Evolutionary conservation across 75 land plant species (phyloP).

Genomic region (Picea glauca): DNA sequence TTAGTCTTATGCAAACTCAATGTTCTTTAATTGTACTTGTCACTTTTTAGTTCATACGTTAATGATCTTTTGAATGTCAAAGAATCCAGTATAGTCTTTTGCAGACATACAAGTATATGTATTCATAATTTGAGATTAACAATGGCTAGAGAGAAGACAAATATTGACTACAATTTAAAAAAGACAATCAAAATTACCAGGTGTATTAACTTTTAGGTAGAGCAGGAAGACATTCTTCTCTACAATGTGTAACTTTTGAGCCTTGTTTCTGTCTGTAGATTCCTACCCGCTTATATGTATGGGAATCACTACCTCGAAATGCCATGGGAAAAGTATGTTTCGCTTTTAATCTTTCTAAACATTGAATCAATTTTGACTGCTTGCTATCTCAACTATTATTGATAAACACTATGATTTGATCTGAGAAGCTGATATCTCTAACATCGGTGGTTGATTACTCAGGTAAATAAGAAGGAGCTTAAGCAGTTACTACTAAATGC

Average conservation of each 20-base stretch:
- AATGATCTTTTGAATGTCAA: too few relatives aligned
- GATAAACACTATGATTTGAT: neutral
- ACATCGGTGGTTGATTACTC: constrained; percentile 9
- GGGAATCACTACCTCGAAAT: constrained; percentile 90
- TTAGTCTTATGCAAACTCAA: neutral
- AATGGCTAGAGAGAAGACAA: neutral
- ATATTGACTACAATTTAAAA: neutral
- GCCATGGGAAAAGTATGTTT: constrained; percentile 94
- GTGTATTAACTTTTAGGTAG: neutral
- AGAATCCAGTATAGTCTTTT: too few relatives aligned
- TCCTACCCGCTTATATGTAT: constrained; percentile 62
- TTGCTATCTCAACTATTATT: neutral
- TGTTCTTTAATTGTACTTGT: too few relatives aligned
- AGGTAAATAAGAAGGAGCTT: constrained; percentile 97
- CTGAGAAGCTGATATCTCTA: neutral
- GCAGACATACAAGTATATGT: too few relatives aligned
- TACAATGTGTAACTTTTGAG: neutral
- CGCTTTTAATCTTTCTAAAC: neutral
- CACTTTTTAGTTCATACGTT: too few relatives aligned
- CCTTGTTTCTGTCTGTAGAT: constrained; percentile 35
- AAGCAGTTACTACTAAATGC: constrained; percentile 37
- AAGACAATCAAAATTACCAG: neutral
- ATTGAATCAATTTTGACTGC: neutral
- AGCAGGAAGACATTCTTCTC: neutral
- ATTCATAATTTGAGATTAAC: neutral